Conservation (phyloP, 495 filamentous ascomycete species). For the Aspergillus steynii region DNA sequence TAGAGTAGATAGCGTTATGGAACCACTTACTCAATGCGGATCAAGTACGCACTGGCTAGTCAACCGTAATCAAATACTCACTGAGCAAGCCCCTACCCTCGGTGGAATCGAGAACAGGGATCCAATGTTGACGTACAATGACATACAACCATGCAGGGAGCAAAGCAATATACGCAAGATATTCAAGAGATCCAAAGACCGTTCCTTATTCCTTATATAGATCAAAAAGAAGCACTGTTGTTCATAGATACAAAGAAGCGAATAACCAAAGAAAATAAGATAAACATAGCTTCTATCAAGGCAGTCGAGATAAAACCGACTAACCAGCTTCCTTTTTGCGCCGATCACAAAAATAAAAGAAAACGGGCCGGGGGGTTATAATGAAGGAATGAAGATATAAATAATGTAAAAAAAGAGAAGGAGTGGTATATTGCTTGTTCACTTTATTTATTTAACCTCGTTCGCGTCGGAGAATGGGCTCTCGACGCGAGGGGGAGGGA, state of each 20-base stretch:
- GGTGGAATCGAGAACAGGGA: no score
- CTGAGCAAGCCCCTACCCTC: no score
- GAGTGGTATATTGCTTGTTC: not conserved
- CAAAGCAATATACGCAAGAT: not conserved
- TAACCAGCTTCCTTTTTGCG: slow-evolving; percentile 9
- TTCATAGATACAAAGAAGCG: slow-evolving; percentile 23
- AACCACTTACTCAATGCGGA: no score
- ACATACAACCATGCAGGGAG: not conserved
- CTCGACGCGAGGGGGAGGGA: slow-evolving; percentile 33
- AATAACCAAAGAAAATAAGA: slow-evolving; percentile 8
- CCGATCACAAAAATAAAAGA: slow-evolving; percentile 9
- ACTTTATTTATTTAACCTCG: slow-evolving; percentile 56
- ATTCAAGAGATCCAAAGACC: not conserved
- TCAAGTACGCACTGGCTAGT: no score
- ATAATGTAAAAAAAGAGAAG: slow-evolving; percentile 10
- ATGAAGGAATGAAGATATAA: slow-evolving; percentile 4
- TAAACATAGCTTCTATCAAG: slow-evolving; percentile 17
- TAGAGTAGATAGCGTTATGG: no score
- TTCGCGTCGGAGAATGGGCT: slow-evolving; percentile 52
- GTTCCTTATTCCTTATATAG: not conserved
- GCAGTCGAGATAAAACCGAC: slow-evolving; percentile 4
- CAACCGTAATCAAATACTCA: no score
- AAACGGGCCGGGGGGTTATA: not conserved
- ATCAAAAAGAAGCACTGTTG: slow-evolving; percentile 14
- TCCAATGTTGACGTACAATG: no score